phyloP scores from a whole-genome alignment of 139 green algal genomes.

The Chlamydomonas sp. region DNA sequence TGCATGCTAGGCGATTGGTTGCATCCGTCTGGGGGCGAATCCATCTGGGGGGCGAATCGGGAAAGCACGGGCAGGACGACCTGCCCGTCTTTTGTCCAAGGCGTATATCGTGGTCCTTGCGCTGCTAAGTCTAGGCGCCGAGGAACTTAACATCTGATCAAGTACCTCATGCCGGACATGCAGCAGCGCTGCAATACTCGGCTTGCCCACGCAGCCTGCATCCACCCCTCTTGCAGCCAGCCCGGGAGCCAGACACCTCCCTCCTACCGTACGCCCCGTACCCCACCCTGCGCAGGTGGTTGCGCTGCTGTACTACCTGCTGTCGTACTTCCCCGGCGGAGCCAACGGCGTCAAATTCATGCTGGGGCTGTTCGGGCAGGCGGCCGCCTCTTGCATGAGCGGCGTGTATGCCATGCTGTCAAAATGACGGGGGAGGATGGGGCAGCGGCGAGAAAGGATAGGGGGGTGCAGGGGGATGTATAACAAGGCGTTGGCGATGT shows the following conservation, averaged over 20 bases:
- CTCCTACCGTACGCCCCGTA: background rate
- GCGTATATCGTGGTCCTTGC: background rate
- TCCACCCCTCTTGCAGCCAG: background rate
- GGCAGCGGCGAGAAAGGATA: too few species aligned
- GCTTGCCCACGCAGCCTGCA: background rate
- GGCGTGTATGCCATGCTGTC: background rate
- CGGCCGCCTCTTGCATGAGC: slow-evolving; percentile 46
- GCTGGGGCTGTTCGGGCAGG: slow-evolving; percentile 56
- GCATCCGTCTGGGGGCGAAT: too few species aligned
- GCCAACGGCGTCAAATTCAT: slow-evolving; percentile 77
- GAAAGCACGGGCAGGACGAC: background rate
- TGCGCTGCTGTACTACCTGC: slow-evolving; percentile 91
- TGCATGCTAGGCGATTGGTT: too few species aligned
- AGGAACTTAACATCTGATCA: background rate
- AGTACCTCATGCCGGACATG: background rate
- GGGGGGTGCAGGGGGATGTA: too few species aligned
- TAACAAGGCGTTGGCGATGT: too few species aligned
- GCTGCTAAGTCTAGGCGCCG: background rate
- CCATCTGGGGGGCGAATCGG: too few species aligned
- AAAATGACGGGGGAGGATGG: background rate
- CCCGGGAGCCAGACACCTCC: background rate
- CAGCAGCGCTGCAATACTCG: background rate
- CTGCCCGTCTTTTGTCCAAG: background rate
- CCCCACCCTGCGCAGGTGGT: slow-evolving; percentile 64
- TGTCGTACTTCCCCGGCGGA: slow-evolving; percentile 93